These are phyloP conservation scores for Suillus bovinus DNA, from an alignment of 768 basidiomycete species.

Conservation along the genomic window DNA sequence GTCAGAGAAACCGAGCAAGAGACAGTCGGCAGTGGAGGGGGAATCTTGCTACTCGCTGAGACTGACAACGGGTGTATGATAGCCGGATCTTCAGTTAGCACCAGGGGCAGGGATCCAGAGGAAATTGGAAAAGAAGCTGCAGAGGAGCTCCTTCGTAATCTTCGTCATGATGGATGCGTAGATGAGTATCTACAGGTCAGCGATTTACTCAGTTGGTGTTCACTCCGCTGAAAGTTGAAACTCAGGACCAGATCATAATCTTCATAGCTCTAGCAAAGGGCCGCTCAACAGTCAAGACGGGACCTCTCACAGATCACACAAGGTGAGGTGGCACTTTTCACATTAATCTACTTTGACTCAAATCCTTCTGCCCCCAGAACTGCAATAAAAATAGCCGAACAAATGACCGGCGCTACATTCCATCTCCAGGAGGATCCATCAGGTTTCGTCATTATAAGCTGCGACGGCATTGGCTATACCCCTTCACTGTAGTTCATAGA, in stretches of 20 bases:
- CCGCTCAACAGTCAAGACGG: slow-evolving; percentile 53
- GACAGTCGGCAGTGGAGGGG: slow-evolving; percentile 64
- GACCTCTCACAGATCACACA: slow-evolving; percentile 68
- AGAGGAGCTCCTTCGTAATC: slow-evolving; percentile 52
- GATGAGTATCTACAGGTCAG: slow-evolving; percentile 64
- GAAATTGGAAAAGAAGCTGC: slow-evolving; percentile 63
- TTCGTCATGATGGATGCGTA: slow-evolving; percentile 68
- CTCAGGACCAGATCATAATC: slow-evolving; percentile 74
- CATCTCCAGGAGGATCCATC: slow-evolving; percentile 44
- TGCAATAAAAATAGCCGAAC: slow-evolving; percentile 73
- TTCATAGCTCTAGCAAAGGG: slow-evolving; percentile 75
- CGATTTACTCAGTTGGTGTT: neutral
- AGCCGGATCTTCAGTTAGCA: slow-evolving; percentile 67
- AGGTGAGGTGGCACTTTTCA: slow-evolving; percentile 37
- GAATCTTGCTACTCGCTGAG: slow-evolving; percentile 76
- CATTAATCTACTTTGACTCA: neutral
- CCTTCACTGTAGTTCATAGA: slow-evolving; percentile 17
- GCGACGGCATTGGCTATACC: slow-evolving; percentile 65
- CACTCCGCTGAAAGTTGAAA: neutral
- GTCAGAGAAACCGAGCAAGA: slow-evolving; percentile 44
- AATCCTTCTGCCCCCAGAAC: slow-evolving; percentile 37
- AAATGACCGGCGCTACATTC: slow-evolving; percentile 69
- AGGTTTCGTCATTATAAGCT: slow-evolving; percentile 49
- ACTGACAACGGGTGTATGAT: slow-evolving; percentile 65
- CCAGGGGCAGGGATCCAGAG: slow-evolving; percentile 45